Evolutionary conservation across 2,329 filamentous ascomycete genomes (phyloP), one percentile per base, ranked within the genome.

Genomic region (Talaromyces sp.): DNA sequence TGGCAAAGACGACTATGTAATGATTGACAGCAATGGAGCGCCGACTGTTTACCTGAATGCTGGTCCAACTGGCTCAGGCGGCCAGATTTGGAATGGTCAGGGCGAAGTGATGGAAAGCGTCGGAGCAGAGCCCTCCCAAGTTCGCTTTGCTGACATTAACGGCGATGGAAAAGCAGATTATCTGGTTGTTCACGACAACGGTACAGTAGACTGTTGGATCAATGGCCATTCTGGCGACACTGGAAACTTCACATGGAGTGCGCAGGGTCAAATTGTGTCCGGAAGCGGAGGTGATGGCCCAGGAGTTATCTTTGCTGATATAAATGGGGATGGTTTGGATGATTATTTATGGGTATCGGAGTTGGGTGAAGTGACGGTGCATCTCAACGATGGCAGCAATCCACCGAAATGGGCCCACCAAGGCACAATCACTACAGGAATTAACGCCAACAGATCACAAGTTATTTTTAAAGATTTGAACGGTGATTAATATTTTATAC

Each of bases 1-100:
- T 58, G 63, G 59, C 7, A 24, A 53, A 32, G 61, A 56, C 48
- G 63, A 64, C 24, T 61, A 60, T 54, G 11, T 64, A 38, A 63
- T 57, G 57, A n/a, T 64, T 19, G 35, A 57, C 43, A 17, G 57
- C 17, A 46, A 58, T 41, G 61, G 62, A 43, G 11, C 31, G 3
- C 50, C 57, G 10, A 60, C 57, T 14, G 57, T 60, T 10, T 63
- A 60, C 29, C 29, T 60, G n/a, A 63, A 63, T 38, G 53, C 26
- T 31, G 43, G 43, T 8, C 43, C 43, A 48, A 24, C n/a, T 14
- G 19, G 14, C 27, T 27, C 24, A 11, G 29, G 31, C 5, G 38
- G 35, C 10, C 31, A 35, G n/a, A 46, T 48, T 32, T 59, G 57
- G 57, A 17, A 41, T 19, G 27, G 27, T 3, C 57, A 46, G 14